These are phyloP conservation scores for Stereocaulon alpinum DNA, from an alignment of 495 filamentous ascomycete genomes.

Conservation along the genomic window DNA sequence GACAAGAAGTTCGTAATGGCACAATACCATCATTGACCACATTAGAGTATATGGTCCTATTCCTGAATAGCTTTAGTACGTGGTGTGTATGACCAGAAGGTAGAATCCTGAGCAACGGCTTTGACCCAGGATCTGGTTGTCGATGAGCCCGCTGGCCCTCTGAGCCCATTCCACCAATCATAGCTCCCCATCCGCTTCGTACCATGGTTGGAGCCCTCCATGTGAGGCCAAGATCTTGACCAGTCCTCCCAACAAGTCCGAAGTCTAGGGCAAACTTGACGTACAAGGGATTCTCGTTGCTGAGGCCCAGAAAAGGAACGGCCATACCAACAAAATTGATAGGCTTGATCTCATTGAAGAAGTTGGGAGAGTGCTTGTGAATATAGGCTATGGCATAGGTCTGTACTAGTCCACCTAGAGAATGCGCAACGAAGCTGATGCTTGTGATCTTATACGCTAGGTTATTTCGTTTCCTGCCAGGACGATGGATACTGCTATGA, in stretches of 20 bases:
- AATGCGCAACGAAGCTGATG: slow-evolving; percentile 93
- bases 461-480: slow-evolving; percentile 30
- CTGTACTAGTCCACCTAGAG: slow-evolving; percentile 82
- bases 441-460: slow-evolving; percentile 78
- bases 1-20: slow-evolving; percentile 83
- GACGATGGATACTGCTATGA: slow-evolving; percentile 43
- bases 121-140: slow-evolving; percentile 63
- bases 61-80: slow-evolving; percentile 76
- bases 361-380: slow-evolving; percentile 84
- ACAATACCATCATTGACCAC: slow-evolving; percentile 99
- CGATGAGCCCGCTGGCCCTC: slow-evolving; percentile 53
- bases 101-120: slow-evolving; percentile 81
- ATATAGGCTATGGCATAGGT: slow-evolving; percentile 97
- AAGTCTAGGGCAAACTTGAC: slow-evolving; percentile 95
- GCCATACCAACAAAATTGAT: slow-evolving; percentile 92
- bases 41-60: slow-evolving; percentile 90
- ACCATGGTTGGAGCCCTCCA: slow-evolving; percentile 82
- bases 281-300: slow-evolving; percentile 95
- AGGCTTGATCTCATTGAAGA: slow-evolving; percentile 78
- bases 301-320: slow-evolving; percentile 81
- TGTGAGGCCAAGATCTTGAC: slow-evolving; percentile 86
- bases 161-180: slow-evolving; percentile 67
- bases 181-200: slow-evolving; percentile 75
- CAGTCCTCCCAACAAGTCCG: slow-evolving; percentile 86
- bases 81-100: slow-evolving; percentile 88